phyloP scores from a whole-genome alignment of 306 rosid species.

The Potentilla sterilis region DNA sequence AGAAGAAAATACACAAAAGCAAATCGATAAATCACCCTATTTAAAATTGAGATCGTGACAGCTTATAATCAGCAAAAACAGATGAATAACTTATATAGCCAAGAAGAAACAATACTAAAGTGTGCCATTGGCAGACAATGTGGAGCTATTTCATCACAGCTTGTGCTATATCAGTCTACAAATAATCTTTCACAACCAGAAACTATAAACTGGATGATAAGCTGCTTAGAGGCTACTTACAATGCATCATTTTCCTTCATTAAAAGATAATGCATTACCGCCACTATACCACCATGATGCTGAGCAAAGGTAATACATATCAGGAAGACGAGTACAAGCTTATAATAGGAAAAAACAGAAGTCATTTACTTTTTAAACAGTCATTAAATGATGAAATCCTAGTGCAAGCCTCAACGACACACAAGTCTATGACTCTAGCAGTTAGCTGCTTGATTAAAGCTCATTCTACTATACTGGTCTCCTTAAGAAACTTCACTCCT shows the following conservation, averaged over 20 bases:
- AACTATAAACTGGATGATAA: neutral
- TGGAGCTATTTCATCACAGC: neutral
- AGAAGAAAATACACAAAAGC: no score
- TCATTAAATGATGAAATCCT: neutral
- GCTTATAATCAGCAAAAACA: neutral
- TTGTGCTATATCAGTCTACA: neutral
- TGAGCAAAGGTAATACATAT: neutral
- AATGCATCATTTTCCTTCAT: neutral
- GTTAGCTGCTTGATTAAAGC: constrained; percentile 17
- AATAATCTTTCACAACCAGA: neutral
- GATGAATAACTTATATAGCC: neutral
- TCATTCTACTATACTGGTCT: constrained; percentile 13
- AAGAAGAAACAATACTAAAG: no score
- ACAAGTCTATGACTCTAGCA: neutral
- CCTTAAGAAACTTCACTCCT: constrained; percentile 38
- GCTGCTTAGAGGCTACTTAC: neutral
- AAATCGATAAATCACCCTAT: no score
- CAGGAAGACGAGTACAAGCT: neutral
- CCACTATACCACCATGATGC: neutral
- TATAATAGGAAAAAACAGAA: neutral
- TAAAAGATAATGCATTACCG: neutral
- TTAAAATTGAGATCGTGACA: no score
- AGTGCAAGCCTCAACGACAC: neutral
- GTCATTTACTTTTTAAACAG: neutral
- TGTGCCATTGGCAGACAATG: neutral